Evolutionary conservation across 345 rosid species (phyloP), one percentile per base, ranked within the genome.

Genomic region (Alliaria petiolata): DNA sequence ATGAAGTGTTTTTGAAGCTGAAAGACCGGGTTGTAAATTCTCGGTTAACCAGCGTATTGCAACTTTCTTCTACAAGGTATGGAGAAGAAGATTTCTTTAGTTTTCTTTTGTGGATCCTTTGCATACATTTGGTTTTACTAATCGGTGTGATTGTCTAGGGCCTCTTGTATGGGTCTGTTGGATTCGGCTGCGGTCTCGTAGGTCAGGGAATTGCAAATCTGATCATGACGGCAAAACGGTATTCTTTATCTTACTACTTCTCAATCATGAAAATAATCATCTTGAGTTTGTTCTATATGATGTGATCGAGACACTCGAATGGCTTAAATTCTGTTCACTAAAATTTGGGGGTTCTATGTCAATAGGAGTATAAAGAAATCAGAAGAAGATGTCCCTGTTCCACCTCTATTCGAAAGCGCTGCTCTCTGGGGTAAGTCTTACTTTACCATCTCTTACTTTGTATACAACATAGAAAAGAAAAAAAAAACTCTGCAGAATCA

Each of bases 201-300:
- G 98, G 97, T 65, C 96, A 91, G 79, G 98, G 98, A 76, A 89
- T 91, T 57, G 97, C 97, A 42, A 93, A 93, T 82, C 57, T 83
- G 64, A 82, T 91, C 49, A 91, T 93, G 98, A 93, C 82, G 8
- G 95, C 95, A 49, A 93, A 93, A 76, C 74, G 96, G 97, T 93
- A 85, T 19, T 7, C 11, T 59, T 55, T 33, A 16, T 34, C 47
- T 55, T 38, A n/a, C n/a, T n/a, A n/a, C n/a, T n/a, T n/a, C n/a
- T 47, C 31, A 62, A 26, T 25, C 12, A 7, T 38, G 5, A 62
- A 36, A 45, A 10, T 34, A 38, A 13, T 13, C 12, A 26, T 62
- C 2, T 22, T 6, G 35, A 14, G 70, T 53, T 53, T 43, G 50
- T 16, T 63, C 47, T 5, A 42, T 34, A 43, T 53, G 7, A 31